These are phyloP conservation scores for Boletellus deceptivus DNA, from an alignment of 1,284 basidiomycete genomes.

Conservation along the genomic window DNA sequence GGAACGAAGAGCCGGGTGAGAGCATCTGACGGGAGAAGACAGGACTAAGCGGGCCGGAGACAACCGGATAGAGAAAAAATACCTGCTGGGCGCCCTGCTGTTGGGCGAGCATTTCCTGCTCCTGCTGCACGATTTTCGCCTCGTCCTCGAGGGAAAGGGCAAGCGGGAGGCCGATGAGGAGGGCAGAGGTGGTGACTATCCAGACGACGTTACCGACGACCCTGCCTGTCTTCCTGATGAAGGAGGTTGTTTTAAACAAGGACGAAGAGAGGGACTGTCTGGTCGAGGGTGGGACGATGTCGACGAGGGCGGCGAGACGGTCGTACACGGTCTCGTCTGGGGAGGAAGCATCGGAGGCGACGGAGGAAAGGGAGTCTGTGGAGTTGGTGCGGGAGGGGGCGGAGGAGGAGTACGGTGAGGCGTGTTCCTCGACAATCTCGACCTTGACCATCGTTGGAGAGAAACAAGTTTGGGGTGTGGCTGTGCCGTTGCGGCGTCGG, in stretches of 20 bases:
- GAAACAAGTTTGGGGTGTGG: constrained; percentile 18
- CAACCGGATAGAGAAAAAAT: constrained; percentile 17
- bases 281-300: constrained; percentile 92
- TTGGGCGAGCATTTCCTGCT: constrained; percentile 92
- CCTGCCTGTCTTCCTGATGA: constrained; percentile 66
- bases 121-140: constrained; percentile 90
- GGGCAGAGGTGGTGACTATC: constrained; percentile 91
- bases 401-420: constrained; percentile 67
- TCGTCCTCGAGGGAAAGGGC: constrained; percentile 95
- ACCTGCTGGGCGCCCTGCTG: constrained; percentile 92
- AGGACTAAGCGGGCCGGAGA: constrained; percentile 4
- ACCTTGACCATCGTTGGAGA: constrained; percentile 72
- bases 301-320: constrained; percentile 87
- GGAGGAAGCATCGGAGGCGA: constrained; percentile 60
- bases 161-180: constrained; percentile 91
- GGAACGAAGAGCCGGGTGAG: constrained; percentile 53
- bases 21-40: constrained; percentile 54
- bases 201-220: constrained; percentile 87
- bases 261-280: constrained; percentile 71
- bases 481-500: constrained; percentile 23
- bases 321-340: constrained; percentile 84
- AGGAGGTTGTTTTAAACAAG: constrained; percentile 57
- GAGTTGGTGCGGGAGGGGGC: constrained; percentile 67
- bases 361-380: constrained; percentile 69
- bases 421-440: constrained; percentile 76